These are phyloP conservation scores for Chiua virens DNA, from an alignment of 768 basidiomycete species.

Conservation along the genomic window DNA sequence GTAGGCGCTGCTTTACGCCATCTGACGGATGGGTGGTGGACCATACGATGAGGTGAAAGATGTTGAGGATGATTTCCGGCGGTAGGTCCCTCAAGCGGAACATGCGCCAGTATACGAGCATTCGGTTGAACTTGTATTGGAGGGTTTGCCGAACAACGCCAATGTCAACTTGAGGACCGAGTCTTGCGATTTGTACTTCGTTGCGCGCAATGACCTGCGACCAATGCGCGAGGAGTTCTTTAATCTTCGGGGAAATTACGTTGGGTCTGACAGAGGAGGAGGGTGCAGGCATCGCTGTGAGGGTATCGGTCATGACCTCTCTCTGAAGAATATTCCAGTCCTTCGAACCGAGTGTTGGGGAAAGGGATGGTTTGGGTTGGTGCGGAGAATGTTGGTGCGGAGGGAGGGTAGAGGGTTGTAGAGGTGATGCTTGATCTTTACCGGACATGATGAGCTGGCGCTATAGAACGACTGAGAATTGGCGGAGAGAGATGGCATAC, in stretches of 20 bases:
- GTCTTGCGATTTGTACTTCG: constrained; percentile 19
- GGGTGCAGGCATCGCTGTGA: constrained; percentile 22
- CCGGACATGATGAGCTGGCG: constrained; percentile 14
- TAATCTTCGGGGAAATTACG: not conserved
- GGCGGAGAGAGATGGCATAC: not conserved
- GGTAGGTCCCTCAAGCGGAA: constrained; percentile 67
- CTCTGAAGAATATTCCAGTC: constrained; percentile 17
- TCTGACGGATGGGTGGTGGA: constrained; percentile 37
- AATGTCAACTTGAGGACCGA: constrained; percentile 18
- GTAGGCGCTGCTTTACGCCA: constrained; percentile 42
- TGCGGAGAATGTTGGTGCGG: not conserved
- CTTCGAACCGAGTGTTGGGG: constrained; percentile 21
- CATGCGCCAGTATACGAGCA: constrained; percentile 36
- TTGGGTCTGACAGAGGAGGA: constrained; percentile 5
- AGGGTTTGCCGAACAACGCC: constrained; percentile 14
- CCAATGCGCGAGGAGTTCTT: constrained; percentile 13
- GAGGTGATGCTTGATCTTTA: not conserved
- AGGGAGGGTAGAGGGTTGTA: constrained; percentile 10
- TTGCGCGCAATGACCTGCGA: constrained; percentile 13
- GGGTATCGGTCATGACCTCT: constrained; percentile 18
- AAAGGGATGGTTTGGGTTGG: not conserved
- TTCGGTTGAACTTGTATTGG: constrained; percentile 17
- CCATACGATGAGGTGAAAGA: constrained; percentile 64
- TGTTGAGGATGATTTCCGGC: constrained; percentile 60
- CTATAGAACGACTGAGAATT: constrained; percentile 1